Percentiles rank a stretch among this genome's conserved stretches.
These are phyloP conservation scores for Calcarisporium arbuscula DNA, from an alignment of 2,329 filamentous ascomycete species.

Conservation along the genomic window DNA sequence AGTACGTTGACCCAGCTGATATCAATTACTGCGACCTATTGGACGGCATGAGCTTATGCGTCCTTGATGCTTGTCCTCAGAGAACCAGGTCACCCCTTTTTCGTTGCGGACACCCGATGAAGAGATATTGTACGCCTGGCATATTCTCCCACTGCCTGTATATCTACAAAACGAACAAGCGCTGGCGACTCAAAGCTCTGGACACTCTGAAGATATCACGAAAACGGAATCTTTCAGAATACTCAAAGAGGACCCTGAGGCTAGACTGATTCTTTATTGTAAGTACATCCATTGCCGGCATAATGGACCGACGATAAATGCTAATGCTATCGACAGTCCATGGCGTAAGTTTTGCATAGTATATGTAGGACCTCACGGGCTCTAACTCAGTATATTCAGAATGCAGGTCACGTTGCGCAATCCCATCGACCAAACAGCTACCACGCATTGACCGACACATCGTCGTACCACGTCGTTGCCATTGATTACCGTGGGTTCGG, in stretches of 20 bases:
- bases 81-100: conserved; percentile 85
- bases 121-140: conserved; percentile 81
- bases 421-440: conserved; percentile 70
- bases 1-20: conserved; percentile 41
- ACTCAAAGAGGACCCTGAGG: conserved; percentile 55
- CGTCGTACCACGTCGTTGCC: conserved; percentile 73
- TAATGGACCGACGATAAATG: neutral
- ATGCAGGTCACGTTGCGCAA: conserved; percentile 81
- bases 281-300: conserved; percentile 21
- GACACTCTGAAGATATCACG: conserved; percentile 47
- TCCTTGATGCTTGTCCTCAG: conserved; percentile 33
- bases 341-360: conserved; percentile 47
- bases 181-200: conserved; percentile 46
- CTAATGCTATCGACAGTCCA: conserved; percentile 40
- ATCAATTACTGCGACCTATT: neutral
- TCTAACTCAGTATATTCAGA: conserved; percentile 44
- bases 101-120: conserved; percentile 67
- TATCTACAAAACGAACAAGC: conserved; percentile 66
- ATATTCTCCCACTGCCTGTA: conserved; percentile 72
- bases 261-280: conserved; percentile 60
- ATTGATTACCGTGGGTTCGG: conserved; percentile 91
- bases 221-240: conserved; percentile 53
- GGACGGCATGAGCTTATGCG: no score
- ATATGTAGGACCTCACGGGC: no score
- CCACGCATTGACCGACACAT: conserved; percentile 66